A percentile compares a stretch with the other conserved stretches of the same genome.
These are phyloP conservation scores for Mycena citricolor DNA, from an alignment of 1,284 basidiomycete species.

Conservation along the genomic window DNA sequence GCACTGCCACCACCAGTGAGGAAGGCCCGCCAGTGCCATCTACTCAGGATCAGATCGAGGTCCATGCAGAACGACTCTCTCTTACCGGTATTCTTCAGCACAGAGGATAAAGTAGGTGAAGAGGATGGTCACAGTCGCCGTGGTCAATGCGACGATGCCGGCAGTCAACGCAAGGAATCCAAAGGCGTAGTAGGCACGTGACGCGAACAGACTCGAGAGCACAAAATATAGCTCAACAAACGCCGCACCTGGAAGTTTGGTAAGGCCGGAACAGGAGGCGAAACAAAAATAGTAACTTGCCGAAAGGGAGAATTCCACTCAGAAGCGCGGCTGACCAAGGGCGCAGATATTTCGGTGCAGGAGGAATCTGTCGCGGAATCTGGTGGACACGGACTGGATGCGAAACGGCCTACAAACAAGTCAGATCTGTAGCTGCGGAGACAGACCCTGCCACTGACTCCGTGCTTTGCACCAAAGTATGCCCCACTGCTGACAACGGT, in stretches of 20 bases:
- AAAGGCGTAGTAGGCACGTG: conserved; percentile 92
- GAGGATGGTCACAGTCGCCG: conserved; percentile 87
- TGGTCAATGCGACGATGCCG: conserved; percentile 81
- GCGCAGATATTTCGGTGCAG: conserved; percentile 78
- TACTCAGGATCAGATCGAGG: conserved; percentile 26
- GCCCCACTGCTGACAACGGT: conserved; percentile 76
- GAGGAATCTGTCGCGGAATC: conserved; percentile 91
- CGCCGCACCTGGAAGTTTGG: conserved; percentile 65
- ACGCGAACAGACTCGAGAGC: conserved; percentile 91
- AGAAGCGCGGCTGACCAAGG: conserved; percentile 78
- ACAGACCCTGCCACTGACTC: conserved; percentile 49
- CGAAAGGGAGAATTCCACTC: conserved; percentile 91
- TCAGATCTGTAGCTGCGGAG: conserved; percentile 3
- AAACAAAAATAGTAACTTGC: conserved; percentile 37
- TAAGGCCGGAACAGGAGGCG: conserved; percentile 1
- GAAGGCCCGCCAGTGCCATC: conserved; percentile 98
- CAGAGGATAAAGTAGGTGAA: conserved; percentile 94
- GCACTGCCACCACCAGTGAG: conserved; percentile 92
- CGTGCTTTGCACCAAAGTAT: conserved; percentile 84
- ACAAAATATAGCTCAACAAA: conserved; percentile 97
- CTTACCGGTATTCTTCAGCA: conserved; percentile 89
- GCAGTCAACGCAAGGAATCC: conserved; percentile 93
- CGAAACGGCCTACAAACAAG: conserved; percentile 51
- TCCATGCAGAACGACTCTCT: conserved; percentile 15
- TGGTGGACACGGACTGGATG: conserved; percentile 89